Conservation (phyloP, 768 basidiomycete genomes). For the Tulasnella sp. region DNA sequence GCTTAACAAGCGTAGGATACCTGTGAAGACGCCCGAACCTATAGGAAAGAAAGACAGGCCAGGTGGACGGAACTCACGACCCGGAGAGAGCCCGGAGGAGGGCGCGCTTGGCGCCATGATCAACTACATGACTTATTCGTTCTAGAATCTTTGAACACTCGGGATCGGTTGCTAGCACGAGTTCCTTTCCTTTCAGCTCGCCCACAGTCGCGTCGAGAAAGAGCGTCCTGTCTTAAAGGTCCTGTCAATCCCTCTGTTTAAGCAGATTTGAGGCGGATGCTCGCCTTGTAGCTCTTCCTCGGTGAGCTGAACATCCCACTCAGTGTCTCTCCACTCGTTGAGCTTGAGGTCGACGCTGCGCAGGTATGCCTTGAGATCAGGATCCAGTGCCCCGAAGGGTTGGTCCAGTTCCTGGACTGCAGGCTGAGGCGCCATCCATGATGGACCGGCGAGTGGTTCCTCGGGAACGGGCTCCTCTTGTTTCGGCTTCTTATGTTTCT, state of each 20-base stretch:
- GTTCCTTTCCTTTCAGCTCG: conserved; percentile 85
- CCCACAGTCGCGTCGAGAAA: conserved; percentile 79
- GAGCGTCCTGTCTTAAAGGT: conserved; percentile 58
- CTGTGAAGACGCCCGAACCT: conserved; percentile 39
- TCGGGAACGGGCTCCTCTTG: conserved; percentile 5
- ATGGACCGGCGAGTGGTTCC: conserved; percentile 47
- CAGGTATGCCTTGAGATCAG: conserved; percentile 91
- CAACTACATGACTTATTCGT: conserved; percentile 87
- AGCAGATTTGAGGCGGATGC: conserved; percentile 42
- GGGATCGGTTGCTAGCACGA: conserved; percentile 85
- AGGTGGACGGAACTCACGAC: conserved; percentile 58
- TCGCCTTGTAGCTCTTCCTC: conserved; percentile 42
- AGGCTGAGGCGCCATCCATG: conserved; percentile 58
- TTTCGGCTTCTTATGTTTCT: conserved; percentile 24
- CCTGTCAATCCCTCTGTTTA: background rate
- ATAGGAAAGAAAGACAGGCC: conserved; percentile 22
- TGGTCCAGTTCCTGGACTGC: conserved; percentile 40
- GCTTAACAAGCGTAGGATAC: conserved; percentile 60
- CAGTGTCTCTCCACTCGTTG: conserved; percentile 73
- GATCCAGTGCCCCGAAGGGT: conserved; percentile 86
- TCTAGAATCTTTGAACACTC: conserved; percentile 90
- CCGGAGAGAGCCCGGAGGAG: conserved; percentile 83
- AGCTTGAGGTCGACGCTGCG: conserved; percentile 83
- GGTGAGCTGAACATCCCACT: conserved; percentile 43
- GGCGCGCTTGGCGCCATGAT: conserved; percentile 90